These are phyloP conservation scores for Lentinula guzmanii DNA, from an alignment of 768 basidiomycete genomes.

Conservation along the genomic window DNA sequence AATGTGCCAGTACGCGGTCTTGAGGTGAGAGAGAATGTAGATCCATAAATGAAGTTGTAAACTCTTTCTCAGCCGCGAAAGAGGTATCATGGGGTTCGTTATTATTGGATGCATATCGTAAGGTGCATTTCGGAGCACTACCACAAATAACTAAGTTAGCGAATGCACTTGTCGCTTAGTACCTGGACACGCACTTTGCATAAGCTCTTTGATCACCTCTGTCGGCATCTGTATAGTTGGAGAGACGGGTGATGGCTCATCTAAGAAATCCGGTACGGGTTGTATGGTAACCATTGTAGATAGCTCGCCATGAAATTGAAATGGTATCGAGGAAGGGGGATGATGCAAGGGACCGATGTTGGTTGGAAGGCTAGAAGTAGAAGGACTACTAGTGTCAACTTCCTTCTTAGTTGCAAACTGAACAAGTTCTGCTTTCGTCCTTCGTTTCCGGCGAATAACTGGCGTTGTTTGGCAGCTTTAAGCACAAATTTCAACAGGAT, in stretches of 20 bases:
- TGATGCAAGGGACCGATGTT: neutral
- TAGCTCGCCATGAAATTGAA: neutral
- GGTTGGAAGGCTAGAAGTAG: neutral
- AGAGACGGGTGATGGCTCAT: neutral
- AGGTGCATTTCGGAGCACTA: neutral
- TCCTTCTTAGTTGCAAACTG: neutral
- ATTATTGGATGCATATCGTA: neutral
- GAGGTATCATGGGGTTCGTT: constrained; percentile 1
- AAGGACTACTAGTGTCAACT: neutral
- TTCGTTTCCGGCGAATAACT: neutral
- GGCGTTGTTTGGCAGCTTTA: constrained; percentile 11
- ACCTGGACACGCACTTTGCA: constrained; percentile 2
- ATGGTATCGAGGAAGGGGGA: neutral
- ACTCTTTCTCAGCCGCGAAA: neutral
- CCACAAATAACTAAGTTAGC: neutral
- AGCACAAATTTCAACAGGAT: neutral
- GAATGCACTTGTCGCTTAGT: neutral
- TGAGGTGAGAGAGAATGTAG: neutral
- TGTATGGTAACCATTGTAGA: neutral
- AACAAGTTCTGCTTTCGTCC: neutral
- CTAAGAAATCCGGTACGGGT: neutral
- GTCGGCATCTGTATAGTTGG: neutral
- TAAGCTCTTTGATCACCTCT: neutral
- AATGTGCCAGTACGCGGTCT: constrained; percentile 7
- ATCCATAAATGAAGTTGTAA: constrained; percentile 1